Conservation (phyloP, 2,329 filamentous ascomycete genomes). For the Furcasterigmium sp. region DNA sequence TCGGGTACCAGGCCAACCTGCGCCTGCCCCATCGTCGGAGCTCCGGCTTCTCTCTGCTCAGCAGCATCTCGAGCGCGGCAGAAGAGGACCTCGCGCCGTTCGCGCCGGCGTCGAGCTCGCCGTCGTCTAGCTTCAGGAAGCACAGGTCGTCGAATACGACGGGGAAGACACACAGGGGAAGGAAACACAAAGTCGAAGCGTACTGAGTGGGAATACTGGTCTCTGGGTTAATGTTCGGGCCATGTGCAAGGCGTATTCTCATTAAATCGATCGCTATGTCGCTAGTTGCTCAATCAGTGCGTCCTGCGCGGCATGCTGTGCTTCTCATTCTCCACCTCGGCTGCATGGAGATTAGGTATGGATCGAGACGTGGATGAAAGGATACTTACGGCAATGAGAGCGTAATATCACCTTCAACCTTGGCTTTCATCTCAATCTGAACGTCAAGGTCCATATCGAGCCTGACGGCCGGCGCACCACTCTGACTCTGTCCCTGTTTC, state of each 20-base stretch:
- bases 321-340: no score
- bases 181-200: background rate
- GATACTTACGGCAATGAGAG: conserved; percentile 6
- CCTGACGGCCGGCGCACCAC: conserved; percentile 6
- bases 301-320: no score
- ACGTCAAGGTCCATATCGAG: conserved; percentile 10
- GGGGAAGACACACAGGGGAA: background rate
- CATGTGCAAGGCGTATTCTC: no score
- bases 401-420: conserved; percentile 7
- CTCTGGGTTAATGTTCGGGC: background rate
- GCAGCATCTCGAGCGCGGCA: background rate
- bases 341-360: no score
- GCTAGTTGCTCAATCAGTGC: no score
- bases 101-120: background rate
- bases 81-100: background rate
- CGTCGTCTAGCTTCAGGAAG: background rate
- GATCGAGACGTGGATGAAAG: no score
- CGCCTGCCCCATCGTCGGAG: conserved; percentile 22
- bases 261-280: no score
- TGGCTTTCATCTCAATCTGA: conserved; percentile 10
- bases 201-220: background rate
- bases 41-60: conserved; percentile 13
- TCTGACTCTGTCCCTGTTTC: no score
- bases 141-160: background rate
- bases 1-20: conserved; percentile 22